These are phyloP conservation scores for Fraxinus velutina DNA, from an alignment of 305 asterid genomes.

Conservation along the genomic window DNA sequence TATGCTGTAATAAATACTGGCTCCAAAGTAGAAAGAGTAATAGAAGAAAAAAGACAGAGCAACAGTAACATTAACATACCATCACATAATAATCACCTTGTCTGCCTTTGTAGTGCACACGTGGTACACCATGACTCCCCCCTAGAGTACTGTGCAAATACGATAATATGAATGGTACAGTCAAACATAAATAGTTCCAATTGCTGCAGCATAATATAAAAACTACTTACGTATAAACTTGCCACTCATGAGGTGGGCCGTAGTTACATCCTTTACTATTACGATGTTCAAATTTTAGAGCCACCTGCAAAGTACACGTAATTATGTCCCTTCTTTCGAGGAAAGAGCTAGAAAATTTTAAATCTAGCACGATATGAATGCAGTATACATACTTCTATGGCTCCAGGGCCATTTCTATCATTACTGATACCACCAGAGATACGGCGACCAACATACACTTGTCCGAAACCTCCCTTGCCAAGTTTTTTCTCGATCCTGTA, in stretches of 20 bases:
- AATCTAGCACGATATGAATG: conserved; percentile 14
- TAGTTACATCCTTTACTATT: conserved; percentile 82
- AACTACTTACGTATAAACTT: conserved; percentile 72
- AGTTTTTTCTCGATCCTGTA: conserved; percentile 69
- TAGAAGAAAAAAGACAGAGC: not conserved
- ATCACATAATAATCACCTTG: conserved; percentile 80
- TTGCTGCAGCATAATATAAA: conserved; percentile 5
- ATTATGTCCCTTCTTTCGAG: conserved; percentile 9
- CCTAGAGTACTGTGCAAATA: conserved; percentile 57
- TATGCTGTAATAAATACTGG: not conserved
- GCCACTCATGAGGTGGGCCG: conserved; percentile 90
- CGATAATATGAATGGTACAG: conserved; percentile 11
- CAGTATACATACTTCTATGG: conserved; percentile 45
- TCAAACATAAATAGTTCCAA: conserved; percentile 15
- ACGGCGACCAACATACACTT: conserved; percentile 83
- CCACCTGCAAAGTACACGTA: conserved; percentile 54
- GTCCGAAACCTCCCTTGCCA: conserved; percentile 95
- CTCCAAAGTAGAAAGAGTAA: not conserved
- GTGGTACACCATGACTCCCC: conserved; percentile 89
- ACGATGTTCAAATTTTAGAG: conserved; percentile 77
- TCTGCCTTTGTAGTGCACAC: conserved; percentile 78
- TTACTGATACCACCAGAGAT: conserved; percentile 43
- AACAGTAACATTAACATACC: conserved; percentile 40
- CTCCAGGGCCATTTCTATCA: conserved; percentile 63
- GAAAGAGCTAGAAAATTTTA: not conserved